These are phyloP conservation scores for Patellifolia procumbens DNA, from an alignment of 179 eudicot genomes.

Conservation along the genomic window DNA sequence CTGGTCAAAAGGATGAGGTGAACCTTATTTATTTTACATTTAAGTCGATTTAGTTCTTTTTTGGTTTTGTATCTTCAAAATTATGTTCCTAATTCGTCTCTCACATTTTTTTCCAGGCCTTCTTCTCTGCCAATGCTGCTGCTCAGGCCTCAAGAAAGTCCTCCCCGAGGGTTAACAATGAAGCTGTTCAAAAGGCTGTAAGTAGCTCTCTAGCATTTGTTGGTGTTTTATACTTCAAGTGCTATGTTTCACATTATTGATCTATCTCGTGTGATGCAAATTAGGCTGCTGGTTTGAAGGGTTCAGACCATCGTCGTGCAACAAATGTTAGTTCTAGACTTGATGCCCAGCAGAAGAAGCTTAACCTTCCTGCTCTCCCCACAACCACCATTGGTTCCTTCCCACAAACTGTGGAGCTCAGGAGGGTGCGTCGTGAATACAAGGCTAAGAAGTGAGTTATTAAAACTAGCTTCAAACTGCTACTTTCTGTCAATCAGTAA, in stretches of 20 bases:
- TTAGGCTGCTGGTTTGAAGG: constrained; percentile 84
- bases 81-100: neutral
- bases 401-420: constrained; percentile 86
- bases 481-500: neutral
- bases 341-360: constrained; percentile 92
- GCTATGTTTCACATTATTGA: neutral
- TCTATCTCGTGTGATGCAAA: constrained; percentile 4
- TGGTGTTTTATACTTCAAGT: neutral
- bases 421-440: constrained; percentile 88
- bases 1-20: constrained; percentile 85
- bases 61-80: neutral
- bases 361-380: constrained; percentile 82
- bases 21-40: neutral
- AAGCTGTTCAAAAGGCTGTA: constrained; percentile 88
- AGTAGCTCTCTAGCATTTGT: constrained; percentile 28
- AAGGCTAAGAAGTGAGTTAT: constrained; percentile 76
- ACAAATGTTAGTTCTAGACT: constrained; percentile 80
- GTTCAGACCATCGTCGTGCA: constrained; percentile 84
- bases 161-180: constrained; percentile 83
- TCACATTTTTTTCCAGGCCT: constrained; percentile 44
- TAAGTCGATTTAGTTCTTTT: neutral
- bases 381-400: constrained; percentile 93
- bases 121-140: constrained; percentile 80
- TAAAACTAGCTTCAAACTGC: neutral
- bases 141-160: constrained; percentile 84